Evolutionary conservation across 495 filamentous ascomycete genomes (phyloP), one percentile per base, ranked within the genome.

Genomic region (Podospora comata): DNA sequence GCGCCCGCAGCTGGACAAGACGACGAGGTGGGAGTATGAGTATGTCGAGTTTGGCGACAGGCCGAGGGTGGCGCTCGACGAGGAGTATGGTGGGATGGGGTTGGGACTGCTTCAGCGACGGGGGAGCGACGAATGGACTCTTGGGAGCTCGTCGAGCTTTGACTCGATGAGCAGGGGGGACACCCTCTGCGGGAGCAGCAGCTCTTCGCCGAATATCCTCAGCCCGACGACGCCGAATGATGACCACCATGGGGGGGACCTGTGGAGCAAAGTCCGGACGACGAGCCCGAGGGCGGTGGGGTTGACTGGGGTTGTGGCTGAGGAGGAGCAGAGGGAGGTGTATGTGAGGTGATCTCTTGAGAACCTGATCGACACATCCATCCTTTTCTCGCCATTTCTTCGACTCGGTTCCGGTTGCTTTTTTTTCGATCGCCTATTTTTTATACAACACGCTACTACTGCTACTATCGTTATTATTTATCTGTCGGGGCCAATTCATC

Each of bases 11-110:
- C 72, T 80, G 34, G 92, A 91, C 78, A 97, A 97, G 84, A 86
- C 81, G 67, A 91, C 90, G 78, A 88, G 94, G 44, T 97, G 94
- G 94, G 90, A 97, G 72, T 97, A 97, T 79, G 94, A 97, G 75
- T 97, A 95, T 72, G 87, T 93, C 59, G 94, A 97, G 76, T 75
- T 88, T 58, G 94, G 94, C 64, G 79, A 84, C 64, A 74, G 76
- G 58, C 74, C 76, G 54, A 75, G 72, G 64, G 58, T 26, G 20
- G 34, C 68, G 7, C n/a, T 72, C 5, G 79, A 80, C 61, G 81
- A 83, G 67, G 80, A 81, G 68, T 69, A 74, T 53, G 70, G 59
- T 61, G 71, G 69, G 4, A 78, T 78, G 70, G 76, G 77, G 15
- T 69, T 78, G 2, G 76, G 76, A 6, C 65, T 78, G 28, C 66